These are phyloP conservation scores for Colletotrichum liaoningense DNA, from an alignment of 2,329 filamentous ascomycete genomes.

Conservation along the genomic window DNA sequence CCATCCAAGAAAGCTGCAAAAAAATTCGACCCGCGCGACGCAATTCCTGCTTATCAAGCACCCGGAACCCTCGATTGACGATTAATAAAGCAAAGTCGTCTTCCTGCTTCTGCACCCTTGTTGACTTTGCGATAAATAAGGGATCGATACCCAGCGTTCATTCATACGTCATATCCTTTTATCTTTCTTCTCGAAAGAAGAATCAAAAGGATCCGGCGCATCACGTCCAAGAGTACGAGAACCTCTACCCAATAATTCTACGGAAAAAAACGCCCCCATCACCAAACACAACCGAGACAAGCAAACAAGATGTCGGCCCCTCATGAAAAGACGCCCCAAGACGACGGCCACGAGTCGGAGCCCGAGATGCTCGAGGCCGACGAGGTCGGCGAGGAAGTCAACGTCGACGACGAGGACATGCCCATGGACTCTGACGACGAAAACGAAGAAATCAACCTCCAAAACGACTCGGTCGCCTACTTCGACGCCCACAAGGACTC, in stretches of 20 bases:
- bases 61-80: conserved; percentile 22
- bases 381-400: conserved; percentile 82
- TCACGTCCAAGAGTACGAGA: background rate
- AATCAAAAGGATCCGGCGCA: conserved; percentile 2
- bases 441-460: conserved; percentile 78
- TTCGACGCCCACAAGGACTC: conserved; percentile 92
- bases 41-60: conserved; percentile 34
- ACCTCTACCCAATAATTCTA: background rate
- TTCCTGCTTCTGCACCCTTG: background rate
- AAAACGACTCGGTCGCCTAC: conserved; percentile 94
- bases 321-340: conserved; percentile 18
- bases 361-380: conserved; percentile 80
- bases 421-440: conserved; percentile 84
- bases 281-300: background rate
- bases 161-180: background rate
- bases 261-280: background rate
- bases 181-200: background rate
- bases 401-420: conserved; percentile 70
- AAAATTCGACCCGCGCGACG: conserved; percentile 10
- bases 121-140: conserved; percentile 5
- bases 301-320: conserved; percentile 25
- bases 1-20: conserved; percentile 26
- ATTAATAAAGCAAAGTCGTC: conserved; percentile 21
- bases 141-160: conserved; percentile 5
- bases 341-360: conserved; percentile 44